These are phyloP conservation scores for Boletus rufocinnamomeus DNA, from an alignment of 768 basidiomycete species.

Conservation along the genomic window DNA sequence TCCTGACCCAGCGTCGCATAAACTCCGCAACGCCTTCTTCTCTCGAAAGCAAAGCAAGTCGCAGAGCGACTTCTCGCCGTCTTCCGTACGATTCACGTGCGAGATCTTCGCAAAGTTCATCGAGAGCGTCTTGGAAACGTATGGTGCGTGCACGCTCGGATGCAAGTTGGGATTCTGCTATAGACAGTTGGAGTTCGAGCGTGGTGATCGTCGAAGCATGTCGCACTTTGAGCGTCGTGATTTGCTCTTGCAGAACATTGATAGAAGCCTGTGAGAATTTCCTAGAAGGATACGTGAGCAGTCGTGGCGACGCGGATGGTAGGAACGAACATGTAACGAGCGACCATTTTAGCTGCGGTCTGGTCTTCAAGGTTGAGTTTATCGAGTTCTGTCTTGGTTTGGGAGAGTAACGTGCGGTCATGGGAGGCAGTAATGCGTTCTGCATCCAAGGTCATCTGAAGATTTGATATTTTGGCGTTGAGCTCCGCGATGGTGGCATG, in stretches of 20 bases:
- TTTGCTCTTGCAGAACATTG: slow-evolving; percentile 60
- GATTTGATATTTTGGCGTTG: slow-evolving; percentile 44
- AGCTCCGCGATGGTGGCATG: slow-evolving; percentile 45
- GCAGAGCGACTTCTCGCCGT: slow-evolving; percentile 64
- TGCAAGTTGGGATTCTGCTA: slow-evolving; percentile 45
- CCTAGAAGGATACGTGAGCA: slow-evolving; percentile 43
- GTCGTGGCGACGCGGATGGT: neutral
- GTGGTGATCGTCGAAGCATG: slow-evolving; percentile 64
- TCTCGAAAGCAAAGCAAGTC: slow-evolving; percentile 62
- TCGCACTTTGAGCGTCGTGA: slow-evolving; percentile 58
- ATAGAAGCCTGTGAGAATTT: slow-evolving; percentile 81
- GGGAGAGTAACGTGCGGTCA: slow-evolving; percentile 48
- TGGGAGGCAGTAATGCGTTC: slow-evolving; percentile 46
- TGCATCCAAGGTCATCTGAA: slow-evolving; percentile 46
- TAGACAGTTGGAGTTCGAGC: slow-evolving; percentile 50
- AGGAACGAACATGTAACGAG: slow-evolving; percentile 75
- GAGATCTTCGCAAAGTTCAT: slow-evolving; percentile 70
- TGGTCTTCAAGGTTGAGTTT: slow-evolving; percentile 62
- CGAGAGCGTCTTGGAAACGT: slow-evolving; percentile 59
- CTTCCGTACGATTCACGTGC: slow-evolving; percentile 73
- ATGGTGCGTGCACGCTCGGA: slow-evolving; percentile 46
- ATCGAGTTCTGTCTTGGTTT: slow-evolving; percentile 53
- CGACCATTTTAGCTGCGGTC: slow-evolving; percentile 81
- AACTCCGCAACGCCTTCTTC: slow-evolving; percentile 62
- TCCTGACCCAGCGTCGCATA: slow-evolving; percentile 57